Percentiles rank a stretch among this genome's conserved stretches.
Conservation (phyloP, 1,284 basidiomycete genomes). For the Tilletia indica region DNA sequence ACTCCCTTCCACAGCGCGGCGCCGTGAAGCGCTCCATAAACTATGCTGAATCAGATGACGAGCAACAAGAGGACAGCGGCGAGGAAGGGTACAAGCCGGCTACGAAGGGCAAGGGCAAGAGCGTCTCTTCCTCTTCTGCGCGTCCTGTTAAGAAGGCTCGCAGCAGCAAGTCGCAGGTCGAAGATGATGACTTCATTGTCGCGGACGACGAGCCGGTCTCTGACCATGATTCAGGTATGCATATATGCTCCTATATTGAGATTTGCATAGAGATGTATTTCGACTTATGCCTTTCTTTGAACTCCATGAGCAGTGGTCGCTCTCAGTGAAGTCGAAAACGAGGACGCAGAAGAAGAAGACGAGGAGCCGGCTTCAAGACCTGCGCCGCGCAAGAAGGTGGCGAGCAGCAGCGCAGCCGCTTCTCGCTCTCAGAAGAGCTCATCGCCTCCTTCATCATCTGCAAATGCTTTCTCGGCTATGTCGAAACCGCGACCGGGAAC, state of each 20-base stretch:
- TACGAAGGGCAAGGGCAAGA: background rate
- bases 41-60: slow-evolving; percentile 43
- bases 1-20: background rate
- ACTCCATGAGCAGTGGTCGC: background rate
- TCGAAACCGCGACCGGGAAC: slow-evolving; percentile 1
- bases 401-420: slow-evolving; percentile 24
- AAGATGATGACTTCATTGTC: slow-evolving; percentile 46
- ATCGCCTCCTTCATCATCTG: slow-evolving; percentile 13
- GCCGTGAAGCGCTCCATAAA: slow-evolving; percentile 35
- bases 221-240: slow-evolving; percentile 5
- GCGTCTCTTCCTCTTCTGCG: too few relatives aligned
- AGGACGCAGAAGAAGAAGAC: background rate
- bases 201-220: slow-evolving; percentile 30
- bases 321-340: background rate
- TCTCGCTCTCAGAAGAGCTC: slow-evolving; percentile 18
- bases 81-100: slow-evolving; percentile 24
- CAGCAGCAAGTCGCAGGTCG: slow-evolving; percentile 12
- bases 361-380: background rate
- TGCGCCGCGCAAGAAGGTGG: slow-evolving; percentile 6
- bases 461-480: slow-evolving; percentile 7
- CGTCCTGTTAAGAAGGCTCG: background rate
- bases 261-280: background rate
- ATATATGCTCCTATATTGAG: background rate
- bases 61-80: slow-evolving; percentile 30
- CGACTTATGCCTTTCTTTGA: background rate